Conservation (phyloP, 148 eudicot genomes). For the Polygonum aviculare region DNA sequence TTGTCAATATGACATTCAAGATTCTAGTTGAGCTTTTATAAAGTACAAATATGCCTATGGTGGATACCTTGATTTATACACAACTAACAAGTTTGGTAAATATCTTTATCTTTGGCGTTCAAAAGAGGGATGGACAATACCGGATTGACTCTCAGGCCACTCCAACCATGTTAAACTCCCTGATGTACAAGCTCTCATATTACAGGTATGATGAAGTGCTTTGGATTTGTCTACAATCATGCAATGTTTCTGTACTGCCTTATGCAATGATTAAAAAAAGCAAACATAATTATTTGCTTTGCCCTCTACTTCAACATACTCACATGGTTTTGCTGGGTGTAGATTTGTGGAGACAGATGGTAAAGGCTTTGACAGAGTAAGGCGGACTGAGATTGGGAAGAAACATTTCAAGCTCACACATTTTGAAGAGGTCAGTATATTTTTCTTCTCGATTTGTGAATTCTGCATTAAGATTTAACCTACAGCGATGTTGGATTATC, state of each 20-base stretch:
- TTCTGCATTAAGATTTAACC: not conserved
- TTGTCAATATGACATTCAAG: not conserved
- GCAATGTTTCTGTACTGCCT: not conserved
- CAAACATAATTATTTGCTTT: not conserved
- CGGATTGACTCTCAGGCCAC: conserved; percentile 89
- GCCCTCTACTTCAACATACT: not conserved
- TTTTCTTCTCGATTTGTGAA: not conserved
- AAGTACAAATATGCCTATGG: not conserved
- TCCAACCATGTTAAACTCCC: conserved; percentile 84
- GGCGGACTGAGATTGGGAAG: conserved; percentile 93
- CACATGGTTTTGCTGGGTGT: conserved; percentile 7
- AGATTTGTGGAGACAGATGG: conserved; percentile 99
- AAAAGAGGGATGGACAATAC: conserved; percentile 91
- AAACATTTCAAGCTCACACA: conserved; percentile 77
- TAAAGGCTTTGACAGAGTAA: conserved; percentile 81
- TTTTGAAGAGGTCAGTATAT: conserved; percentile 73
- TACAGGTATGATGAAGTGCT: conserved; percentile 47
- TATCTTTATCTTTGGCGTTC: conserved; percentile 9
- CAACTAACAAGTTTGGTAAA: not conserved
- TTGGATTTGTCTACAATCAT: not conserved
- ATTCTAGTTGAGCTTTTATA: not conserved
- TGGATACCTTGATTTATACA: not conserved
- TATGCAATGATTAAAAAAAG: not conserved
- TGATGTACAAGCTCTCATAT: conserved; percentile 93
- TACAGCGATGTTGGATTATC: not conserved